Conservation (phyloP, 2,329 filamentous ascomycete species). For the Madurella mycetomatis region DNA sequence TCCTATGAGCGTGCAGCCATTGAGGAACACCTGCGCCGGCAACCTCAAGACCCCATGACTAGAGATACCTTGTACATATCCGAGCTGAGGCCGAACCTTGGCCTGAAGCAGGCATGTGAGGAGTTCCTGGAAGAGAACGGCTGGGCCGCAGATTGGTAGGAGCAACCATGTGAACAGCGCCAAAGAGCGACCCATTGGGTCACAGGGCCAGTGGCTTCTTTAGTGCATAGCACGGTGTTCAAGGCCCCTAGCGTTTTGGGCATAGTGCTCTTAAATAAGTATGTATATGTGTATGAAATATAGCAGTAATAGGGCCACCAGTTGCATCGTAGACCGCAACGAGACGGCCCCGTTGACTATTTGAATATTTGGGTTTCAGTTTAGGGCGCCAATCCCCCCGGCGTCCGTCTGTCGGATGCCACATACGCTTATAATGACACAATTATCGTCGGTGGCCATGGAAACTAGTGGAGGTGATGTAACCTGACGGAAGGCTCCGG, state of each 20-base stretch:
- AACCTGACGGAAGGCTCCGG: too few relatives aligned
- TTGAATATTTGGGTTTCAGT: too few relatives aligned
- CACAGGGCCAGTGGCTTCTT: not conserved
- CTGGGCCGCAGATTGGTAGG: slow-evolving; percentile 88
- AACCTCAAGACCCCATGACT: slow-evolving; percentile 76
- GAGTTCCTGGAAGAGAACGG: slow-evolving; percentile 84
- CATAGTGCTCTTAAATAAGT: too few relatives aligned
- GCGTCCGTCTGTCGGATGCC: too few relatives aligned
- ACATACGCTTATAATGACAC: too few relatives aligned
- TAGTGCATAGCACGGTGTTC: not conserved
- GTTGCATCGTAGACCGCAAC: too few relatives aligned
- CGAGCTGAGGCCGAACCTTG: slow-evolving; percentile 78
- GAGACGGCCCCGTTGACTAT: too few relatives aligned
- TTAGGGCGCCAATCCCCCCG: too few relatives aligned
- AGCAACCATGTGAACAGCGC: not conserved
- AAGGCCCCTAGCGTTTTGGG: not conserved
- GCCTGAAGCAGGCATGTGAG: slow-evolving; percentile 73
- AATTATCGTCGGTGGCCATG: too few relatives aligned
- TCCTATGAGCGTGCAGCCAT: slow-evolving; percentile 87
- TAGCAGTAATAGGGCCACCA: too few relatives aligned
- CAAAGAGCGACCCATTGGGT: not conserved
- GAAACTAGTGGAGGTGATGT: too few relatives aligned
- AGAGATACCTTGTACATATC: slow-evolving; percentile 63
- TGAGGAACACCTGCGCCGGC: slow-evolving; percentile 75
- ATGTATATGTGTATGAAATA: too few relatives aligned